Percentiles rank a stretch among this genome's conserved stretches.
phyloP scores from a whole-genome alignment of 1,139 yeast genomes.

The Geotrichum australiense region DNA sequence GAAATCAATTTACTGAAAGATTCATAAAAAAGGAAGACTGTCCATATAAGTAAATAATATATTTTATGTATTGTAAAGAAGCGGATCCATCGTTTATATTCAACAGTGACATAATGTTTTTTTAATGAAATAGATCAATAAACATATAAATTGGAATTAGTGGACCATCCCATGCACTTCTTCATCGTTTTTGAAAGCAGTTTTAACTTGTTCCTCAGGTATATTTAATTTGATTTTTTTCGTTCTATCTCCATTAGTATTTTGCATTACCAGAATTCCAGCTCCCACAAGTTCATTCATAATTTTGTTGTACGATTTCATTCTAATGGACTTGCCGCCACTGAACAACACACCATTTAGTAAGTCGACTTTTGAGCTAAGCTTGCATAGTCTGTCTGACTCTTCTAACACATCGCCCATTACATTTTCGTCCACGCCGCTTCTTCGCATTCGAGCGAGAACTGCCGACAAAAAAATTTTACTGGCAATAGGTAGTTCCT shows the following conservation, averaged over 20 bases:
- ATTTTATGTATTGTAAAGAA: too few species aligned
- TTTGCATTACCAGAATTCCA: slow-evolving; percentile 67
- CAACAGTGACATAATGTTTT: too few species aligned
- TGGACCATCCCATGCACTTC: slow-evolving; percentile 35
- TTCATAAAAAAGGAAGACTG: too few species aligned
- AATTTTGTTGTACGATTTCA: slow-evolving; percentile 45
- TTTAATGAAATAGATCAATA: background rate
- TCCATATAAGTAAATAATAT: too few species aligned
- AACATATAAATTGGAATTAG: background rate
- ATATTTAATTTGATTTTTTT: slow-evolving; percentile 57
- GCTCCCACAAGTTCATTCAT: slow-evolving; percentile 66
- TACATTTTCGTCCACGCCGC: slow-evolving; percentile 64
- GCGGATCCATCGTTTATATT: too few species aligned
- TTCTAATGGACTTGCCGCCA: slow-evolving; percentile 27
- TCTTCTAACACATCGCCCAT: slow-evolving; percentile 79
- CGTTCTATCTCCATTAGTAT: slow-evolving; percentile 59
- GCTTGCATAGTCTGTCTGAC: slow-evolving; percentile 44
- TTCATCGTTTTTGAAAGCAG: slow-evolving; percentile 52
- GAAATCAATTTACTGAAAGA: too few species aligned
- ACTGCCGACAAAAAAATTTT: slow-evolving; percentile 68
- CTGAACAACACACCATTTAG: slow-evolving; percentile 21
- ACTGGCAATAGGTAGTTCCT: slow-evolving; percentile 56
- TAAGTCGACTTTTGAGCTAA: slow-evolving; percentile 28
- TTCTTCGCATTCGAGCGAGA: slow-evolving; percentile 55
- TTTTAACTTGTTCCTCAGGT: slow-evolving; percentile 61